A percentile compares a stretch with the other conserved stretches of the same genome.
phyloP scores from a whole-genome alignment of 306 rosid species.

The Ochetophila trinervis region DNA sequence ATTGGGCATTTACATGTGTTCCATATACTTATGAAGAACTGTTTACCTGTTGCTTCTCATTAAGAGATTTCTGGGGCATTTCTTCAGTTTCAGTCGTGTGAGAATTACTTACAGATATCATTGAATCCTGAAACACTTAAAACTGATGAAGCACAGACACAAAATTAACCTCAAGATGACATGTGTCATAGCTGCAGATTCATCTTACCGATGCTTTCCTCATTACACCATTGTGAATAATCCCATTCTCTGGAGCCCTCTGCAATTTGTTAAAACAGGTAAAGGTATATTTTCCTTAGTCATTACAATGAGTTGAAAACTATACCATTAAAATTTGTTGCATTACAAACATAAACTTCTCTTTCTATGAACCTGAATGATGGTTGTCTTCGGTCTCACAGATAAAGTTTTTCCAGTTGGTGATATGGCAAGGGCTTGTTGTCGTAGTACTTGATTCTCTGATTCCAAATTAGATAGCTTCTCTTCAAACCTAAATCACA shows the following conservation, averaged over 20 bases:
- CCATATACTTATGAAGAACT: constrained; percentile 5
- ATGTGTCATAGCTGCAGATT: background rate
- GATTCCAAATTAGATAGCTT: constrained; percentile 94
- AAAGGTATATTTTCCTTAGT: background rate
- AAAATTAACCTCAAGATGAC: no score
- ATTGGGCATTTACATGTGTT: no score
- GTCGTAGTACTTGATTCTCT: constrained; percentile 99
- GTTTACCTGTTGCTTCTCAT: constrained; percentile 95
- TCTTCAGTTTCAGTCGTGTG: constrained; percentile 98
- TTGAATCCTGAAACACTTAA: no score
- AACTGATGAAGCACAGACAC: constrained; percentile 8
- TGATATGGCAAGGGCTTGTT: constrained; percentile 92
- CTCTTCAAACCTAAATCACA: constrained; percentile 76
- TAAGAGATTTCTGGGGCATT: constrained; percentile 93
- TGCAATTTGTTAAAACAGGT: constrained; percentile 44
- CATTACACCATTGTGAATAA: constrained; percentile 66
- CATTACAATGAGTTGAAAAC: no score
- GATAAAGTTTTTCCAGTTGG: constrained; percentile 82
- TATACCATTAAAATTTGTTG: background rate
- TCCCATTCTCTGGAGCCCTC: constrained; percentile 97
- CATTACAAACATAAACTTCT: background rate
- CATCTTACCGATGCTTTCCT: constrained; percentile 58
- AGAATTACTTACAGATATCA: background rate
- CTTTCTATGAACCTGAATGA: constrained; percentile 63
- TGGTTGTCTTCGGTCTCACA: constrained; percentile 71